Conservation (phyloP, 768 basidiomycete genomes). For the Lanmaoa rubissima region DNA sequence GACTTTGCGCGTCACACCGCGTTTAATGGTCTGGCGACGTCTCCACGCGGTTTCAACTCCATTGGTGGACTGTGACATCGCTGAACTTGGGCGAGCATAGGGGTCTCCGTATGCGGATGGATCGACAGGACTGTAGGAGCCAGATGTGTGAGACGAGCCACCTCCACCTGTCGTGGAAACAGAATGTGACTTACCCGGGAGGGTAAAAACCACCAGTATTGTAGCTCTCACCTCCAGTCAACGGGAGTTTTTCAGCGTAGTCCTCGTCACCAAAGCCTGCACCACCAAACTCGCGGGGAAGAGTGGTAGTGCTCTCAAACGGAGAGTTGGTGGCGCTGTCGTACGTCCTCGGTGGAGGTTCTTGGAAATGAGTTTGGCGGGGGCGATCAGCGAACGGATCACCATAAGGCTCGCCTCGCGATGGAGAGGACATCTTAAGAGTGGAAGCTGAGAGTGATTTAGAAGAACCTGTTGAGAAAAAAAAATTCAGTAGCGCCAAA, state of each 20-base stretch:
- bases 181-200: conserved; percentile 51
- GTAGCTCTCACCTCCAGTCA: conserved; percentile 58
- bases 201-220: conserved; percentile 67
- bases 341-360: conserved; percentile 51
- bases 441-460: not conserved
- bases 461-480: conserved; percentile 7
- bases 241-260: conserved; percentile 71
- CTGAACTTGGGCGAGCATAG: conserved; percentile 53
- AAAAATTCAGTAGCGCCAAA: conserved; percentile 11
- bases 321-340: conserved; percentile 41
- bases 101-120: conserved; percentile 68
- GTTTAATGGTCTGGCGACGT: conserved; percentile 87
- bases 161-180: not conserved
- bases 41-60: conserved; percentile 62
- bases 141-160: conserved; percentile 2
- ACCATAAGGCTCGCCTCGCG: conserved; percentile 38
- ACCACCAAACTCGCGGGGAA: conserved; percentile 52
- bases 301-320: conserved; percentile 56
- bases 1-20: conserved; percentile 91
- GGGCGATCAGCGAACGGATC: conserved; percentile 78
- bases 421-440: conserved; percentile 26
- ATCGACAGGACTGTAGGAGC: conserved; percentile 44
- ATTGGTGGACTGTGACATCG: conserved; percentile 51
- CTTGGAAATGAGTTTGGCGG: conserved; percentile 55
- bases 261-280: conserved; percentile 61